Evolutionary conservation across 2,329 filamentous ascomycete genomes (phyloP), one percentile per base, ranked within the genome.

Genomic region (Ascochyta pisi): DNA sequence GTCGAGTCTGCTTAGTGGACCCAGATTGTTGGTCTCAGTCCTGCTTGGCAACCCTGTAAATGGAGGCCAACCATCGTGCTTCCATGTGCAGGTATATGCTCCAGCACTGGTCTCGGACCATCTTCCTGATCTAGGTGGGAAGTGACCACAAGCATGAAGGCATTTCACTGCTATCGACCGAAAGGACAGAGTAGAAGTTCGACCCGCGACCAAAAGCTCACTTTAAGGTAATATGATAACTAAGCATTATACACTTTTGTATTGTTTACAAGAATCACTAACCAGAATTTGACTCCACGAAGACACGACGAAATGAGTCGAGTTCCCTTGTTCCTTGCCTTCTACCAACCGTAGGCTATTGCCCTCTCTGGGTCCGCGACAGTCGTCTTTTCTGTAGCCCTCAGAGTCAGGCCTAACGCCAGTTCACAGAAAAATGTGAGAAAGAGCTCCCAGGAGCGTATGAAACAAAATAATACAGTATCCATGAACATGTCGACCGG

Each of bases 281-380:
- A 51, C 33, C 15, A 29, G 5, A 24, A 3, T 23, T 3, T n/a
- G 10, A 16, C 12, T 26, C 2, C 3, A 19, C 31, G 4, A 16
- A 8, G 12, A 7, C 31, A n/a, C 9, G 5, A 34, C 34, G 13
- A 33, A 26, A 6, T 10, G 19, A 42, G 3, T n/a, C 24, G 27
- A 10, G 1, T 9, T 31, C 29, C 35, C 15, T 15, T 12, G 7
- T 8, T 0, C 9, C n/a, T 13, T 13, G 12, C 8, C 3, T 19
- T 27, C 49, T 31, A 56, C 42, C 53, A 50, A 19, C 41, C 37
- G 23, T 51, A 56, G 26, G 43, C 43, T 22, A 48, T 15, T 3
- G 15, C 22, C 16, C 15, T 47, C 33, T 56, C 47, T 24, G 38
- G 38, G 33, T 51, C 38, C 7, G 23, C 24, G 2, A 46, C 15